Evolutionary conservation across 352 stramenopile genomes (phyloP), one percentile per base, ranked within the genome.

Genomic region (Blastocystis sp.): DNA sequence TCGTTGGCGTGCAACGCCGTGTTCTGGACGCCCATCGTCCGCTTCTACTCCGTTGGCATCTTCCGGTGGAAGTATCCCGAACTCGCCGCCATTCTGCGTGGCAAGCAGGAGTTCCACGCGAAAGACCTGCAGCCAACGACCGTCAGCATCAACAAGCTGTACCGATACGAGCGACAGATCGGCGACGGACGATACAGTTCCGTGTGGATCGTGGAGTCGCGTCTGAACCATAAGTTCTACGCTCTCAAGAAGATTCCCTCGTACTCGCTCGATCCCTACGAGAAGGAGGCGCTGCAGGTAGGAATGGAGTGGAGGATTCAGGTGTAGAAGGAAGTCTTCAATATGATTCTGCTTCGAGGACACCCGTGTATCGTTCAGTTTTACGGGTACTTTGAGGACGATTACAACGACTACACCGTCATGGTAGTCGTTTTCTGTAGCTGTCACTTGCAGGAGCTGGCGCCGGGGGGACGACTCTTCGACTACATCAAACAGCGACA

Each of bases 361-460:
- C 92, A 96, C 88, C 92, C 92, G 18, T 93, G 95, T 87, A 95
- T 96, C 61, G 94, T 96, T 89, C 93, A 93, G 34, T 84, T 96
- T 34, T 90, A 96, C 78, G 94, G 96, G 87, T 96, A 96, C 86
- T 96, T 95, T 87, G 90, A 93, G 7, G 93, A 96, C 57, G 89
- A 92, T 1, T 93, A 96, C 61, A 91, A 96, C 86, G 98, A 96
- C 88, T 98, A 98, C 89, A 90, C 99, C 56, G 94, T 98, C 1
- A 97, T 97, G 51, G 69, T 81, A 6, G 6, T 51, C 21, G 0
- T 14, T 0, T 49, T 3, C 29, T n/a, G 9, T 8, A 44, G 0
- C n/a, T 65, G 4, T 81, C 18, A 44, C 9, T n/a, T 32, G 24
- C 42, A 81, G 69, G 94, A 99, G 89, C 51, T 87, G 0, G 59